Base-by-base conservation (phyloP, 1,139 yeast genomes). In the Yarrowia galli region DNA sequence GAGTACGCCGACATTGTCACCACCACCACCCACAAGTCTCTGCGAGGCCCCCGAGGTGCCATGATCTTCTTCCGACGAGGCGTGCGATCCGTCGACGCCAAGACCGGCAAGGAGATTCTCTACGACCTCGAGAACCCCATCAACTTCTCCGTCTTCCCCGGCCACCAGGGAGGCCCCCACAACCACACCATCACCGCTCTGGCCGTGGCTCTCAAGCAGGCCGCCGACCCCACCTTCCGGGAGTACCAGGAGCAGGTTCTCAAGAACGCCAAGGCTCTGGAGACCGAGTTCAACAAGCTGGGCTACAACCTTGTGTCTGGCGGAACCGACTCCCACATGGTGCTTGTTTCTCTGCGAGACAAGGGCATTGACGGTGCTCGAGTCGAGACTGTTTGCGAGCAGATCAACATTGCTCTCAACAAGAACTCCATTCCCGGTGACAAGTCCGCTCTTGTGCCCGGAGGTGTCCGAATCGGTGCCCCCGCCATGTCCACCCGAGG, bases 151-250 rank as follows among this genome's bases (percentile, higher is more conserved):
- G 98, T 95, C 72, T 95, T 95, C 93, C 99, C 99, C 75, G 98
- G 98, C 75, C 98, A 95, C 82, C 99, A 95, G 84, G 99, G 99
- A 84, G 99, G 99, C 79, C 99, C 99, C 73, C 98, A 95, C 82
- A 95, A 95, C 84, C 98, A 95, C 83, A 95, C 98, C 74, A 95
- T 95, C 78, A 89, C 98, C 72, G 99, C 98, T 61, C 85, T 95
- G 77, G 98, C 98, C 58, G 93, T 96, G 72, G 99, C 99, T 70
- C 86, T 95, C 77, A 92, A 91, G 80, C 99, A 95, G 83, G 97
- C 97, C 70, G 86, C 88, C 70, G 86, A 96, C 68, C 97, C 96
- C 68, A 97, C 92, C 80, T 95, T 91, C 83, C 91, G 87, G 81
- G 87, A 87, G 78, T 95, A 95, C 83, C 99, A 95, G 83, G 83